A percentile compares a stretch with the other conserved stretches of the same genome.
These are phyloP conservation scores for Cordyceps farinosa DNA, from an alignment of 2,329 filamentous ascomycete genomes.

Conservation along the genomic window DNA sequence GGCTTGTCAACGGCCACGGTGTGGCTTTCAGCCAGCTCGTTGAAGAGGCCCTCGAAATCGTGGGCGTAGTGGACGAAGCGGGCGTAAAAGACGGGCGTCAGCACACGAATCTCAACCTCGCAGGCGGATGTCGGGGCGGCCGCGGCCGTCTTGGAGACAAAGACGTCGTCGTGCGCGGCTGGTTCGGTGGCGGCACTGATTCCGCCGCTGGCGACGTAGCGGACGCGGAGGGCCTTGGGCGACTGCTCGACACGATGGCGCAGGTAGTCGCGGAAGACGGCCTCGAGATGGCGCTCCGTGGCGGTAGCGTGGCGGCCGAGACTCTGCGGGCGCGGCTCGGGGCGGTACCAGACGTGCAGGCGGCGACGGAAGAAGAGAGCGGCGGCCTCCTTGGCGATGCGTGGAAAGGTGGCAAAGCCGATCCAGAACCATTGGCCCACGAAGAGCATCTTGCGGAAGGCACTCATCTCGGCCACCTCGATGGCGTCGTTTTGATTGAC, in stretches of 20 bases:
- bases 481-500: conserved; percentile 49
- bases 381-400: conserved; percentile 60
- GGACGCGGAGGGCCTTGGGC: conserved; percentile 43
- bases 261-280: conserved; percentile 46
- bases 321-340: conserved; percentile 57
- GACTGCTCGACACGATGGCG: conserved; percentile 47
- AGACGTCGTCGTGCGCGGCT: not conserved
- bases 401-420: conserved; percentile 61
- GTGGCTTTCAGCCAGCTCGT: conserved; percentile 55
- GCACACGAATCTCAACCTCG: conserved; percentile 51
- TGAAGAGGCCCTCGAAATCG: conserved; percentile 58
- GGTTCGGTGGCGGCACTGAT: conserved; percentile 23
- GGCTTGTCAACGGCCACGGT: conserved; percentile 57
- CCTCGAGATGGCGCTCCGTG: conserved; percentile 47
- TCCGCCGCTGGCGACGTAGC: conserved; percentile 50
- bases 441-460: conserved; percentile 43
- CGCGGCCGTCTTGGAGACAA: not conserved
- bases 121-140: not conserved
- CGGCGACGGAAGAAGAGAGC: conserved; percentile 53
- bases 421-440: conserved; percentile 63
- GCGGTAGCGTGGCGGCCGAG: conserved; percentile 50
- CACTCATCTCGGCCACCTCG: conserved; percentile 46
- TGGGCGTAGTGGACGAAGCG: conserved; percentile 62
- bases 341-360: conserved; percentile 62
- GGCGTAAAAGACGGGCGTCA: conserved; percentile 65